phyloP scores from a whole-genome alignment of 306 rosid species.

The Lupinus albus region DNA sequence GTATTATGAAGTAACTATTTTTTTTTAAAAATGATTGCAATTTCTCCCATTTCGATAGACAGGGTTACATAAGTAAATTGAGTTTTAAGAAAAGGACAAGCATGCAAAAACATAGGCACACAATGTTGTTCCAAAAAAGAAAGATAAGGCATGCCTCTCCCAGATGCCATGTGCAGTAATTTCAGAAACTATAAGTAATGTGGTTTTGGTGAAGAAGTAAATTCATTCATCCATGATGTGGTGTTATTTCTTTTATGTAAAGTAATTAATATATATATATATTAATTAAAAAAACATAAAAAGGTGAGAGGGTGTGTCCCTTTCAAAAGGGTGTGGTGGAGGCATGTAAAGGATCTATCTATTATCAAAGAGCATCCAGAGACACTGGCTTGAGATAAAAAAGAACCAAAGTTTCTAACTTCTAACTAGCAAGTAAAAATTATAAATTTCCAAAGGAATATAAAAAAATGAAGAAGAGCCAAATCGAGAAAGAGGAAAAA shows the following conservation, averaged over 20 bases:
- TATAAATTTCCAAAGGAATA: not conserved
- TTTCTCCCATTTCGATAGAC: too few species aligned
- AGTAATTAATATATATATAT: slow-evolving; percentile 46
- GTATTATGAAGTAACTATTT: too few species aligned
- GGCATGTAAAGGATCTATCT: slow-evolving; percentile 43
- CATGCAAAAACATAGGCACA: slow-evolving; percentile 19
- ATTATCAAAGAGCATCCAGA: slow-evolving; percentile 37
- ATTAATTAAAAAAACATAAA: not conserved
- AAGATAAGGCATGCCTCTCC: slow-evolving; percentile 23
- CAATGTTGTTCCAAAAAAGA: slow-evolving; percentile 23
- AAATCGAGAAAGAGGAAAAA: not conserved
- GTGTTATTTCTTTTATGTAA: slow-evolving; percentile 50
- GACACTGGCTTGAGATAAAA: slow-evolving; percentile 28
- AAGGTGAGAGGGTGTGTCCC: slow-evolving; percentile 47
- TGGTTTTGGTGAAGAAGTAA: slow-evolving; percentile 37
- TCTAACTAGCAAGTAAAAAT: slow-evolving; percentile 45
- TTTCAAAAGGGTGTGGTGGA: slow-evolving; percentile 51
- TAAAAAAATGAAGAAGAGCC: not conserved
- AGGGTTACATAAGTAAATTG: not conserved
- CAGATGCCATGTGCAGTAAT: slow-evolving; percentile 38
- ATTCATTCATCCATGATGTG: slow-evolving; percentile 35
- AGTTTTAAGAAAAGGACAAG: slow-evolving; percentile 26
- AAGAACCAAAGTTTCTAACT: slow-evolving; percentile 37
- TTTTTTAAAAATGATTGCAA: too few species aligned
- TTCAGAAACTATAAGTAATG: slow-evolving; percentile 32